Base-by-base conservation (phyloP, 768 basidiomycete genomes). In the Paxillus involutus region DNA sequence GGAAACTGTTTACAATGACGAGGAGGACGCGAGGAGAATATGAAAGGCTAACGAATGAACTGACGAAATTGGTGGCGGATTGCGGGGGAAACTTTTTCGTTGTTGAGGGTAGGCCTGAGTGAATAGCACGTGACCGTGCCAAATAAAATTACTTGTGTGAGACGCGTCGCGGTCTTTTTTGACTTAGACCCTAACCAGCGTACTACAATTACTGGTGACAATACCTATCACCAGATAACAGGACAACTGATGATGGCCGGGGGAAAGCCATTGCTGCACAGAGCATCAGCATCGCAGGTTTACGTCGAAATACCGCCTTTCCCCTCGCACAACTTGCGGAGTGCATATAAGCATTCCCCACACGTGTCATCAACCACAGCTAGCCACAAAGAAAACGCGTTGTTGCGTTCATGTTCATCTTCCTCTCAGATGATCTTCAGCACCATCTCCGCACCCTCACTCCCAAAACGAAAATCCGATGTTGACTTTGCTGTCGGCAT, bases 291-390 rank as follows among this genome's bases (percentile, higher is more conserved):
- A 14, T 76, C 75, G 37, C 75, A 75, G 59, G 78, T 82, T 36
- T 89, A 77, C 61, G 81, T 88, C 44, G 79, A 87, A 52, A 74
- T 88, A 16, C 83, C 85, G 1, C 66, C 74, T 2, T 81, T 80
- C 30, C 78, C 82, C 1, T 65, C 75, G 49, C 67, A 67, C 47
- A 57, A 62, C 14, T 58, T 68, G 59, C 70, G 60, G 50, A 49
- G 53, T 26, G 24, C 45, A 13, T 53, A 44, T 52, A 68, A 59
- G 52, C 59, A 61, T 53, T 43, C 51, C 47, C 58, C 56, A 45
- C 69, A 63, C 59, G 63, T 69, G 62, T 49, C 69, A 51, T 62
- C 60, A 60, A 44, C 58, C 12, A 62, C 59, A 49, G 61, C 59
- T 50, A 66, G 60, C 61, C 71, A 69, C 62, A 78, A 85, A 75